Evolutionary conservation across 2,329 filamentous ascomycete genomes (phyloP).

Genomic region (Botrytis aclada): DNA sequence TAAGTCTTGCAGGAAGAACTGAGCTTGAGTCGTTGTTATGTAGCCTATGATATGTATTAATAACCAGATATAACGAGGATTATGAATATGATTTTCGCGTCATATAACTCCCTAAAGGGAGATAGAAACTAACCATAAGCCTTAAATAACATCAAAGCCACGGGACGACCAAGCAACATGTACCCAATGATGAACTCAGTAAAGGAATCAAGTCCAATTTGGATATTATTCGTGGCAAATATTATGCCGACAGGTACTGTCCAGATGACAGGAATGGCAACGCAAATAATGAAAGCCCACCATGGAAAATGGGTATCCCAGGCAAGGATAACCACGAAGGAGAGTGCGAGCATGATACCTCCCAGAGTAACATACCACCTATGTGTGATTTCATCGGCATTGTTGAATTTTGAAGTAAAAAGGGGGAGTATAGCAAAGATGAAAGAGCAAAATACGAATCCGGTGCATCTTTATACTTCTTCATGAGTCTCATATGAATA

Average conservation of each 20-base stretch:
- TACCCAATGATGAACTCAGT: conserved; percentile 50
- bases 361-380: conserved; percentile 39
- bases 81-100: background rate
- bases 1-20: conserved; percentile 48
- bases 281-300: conserved; percentile 38
- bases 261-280: conserved; percentile 36
- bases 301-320: conserved; percentile 35
- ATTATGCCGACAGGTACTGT: conserved; percentile 41
- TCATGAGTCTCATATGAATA: conserved; percentile 50
- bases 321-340: conserved; percentile 25
- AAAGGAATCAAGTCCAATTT: conserved; percentile 48
- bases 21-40: conserved; percentile 47
- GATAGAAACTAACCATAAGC: conserved; percentile 33
- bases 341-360: conserved; percentile 47
- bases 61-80: too few relatives aligned
- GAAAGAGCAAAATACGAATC: background rate
- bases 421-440: background rate
- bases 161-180: conserved; percentile 54
- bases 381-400: background rate
- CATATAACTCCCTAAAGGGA: background rate
- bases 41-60: conserved; percentile 32
- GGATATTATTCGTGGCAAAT: conserved; percentile 48
- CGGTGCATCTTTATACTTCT: conserved; percentile 44
- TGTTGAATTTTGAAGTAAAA: too few relatives aligned
- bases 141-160: conserved; percentile 40